A percentile compares a stretch with the other conserved stretches of the same genome.
Evolutionary conservation across 208 protist species (phyloP).

Genomic region (Trypanosoma congolense): DNA sequence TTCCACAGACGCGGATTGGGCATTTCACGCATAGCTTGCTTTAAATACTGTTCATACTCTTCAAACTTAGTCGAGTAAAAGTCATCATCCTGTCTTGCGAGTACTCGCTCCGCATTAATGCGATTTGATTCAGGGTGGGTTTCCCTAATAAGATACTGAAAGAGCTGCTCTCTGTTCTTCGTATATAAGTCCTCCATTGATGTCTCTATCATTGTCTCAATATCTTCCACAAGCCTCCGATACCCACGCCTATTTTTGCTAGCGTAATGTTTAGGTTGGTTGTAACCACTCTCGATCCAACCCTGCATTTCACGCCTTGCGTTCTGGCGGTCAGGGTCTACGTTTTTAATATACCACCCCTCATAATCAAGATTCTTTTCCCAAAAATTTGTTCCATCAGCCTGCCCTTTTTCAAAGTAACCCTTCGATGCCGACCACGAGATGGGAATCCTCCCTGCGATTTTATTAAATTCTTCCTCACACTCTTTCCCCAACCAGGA

Average conservation of each 20-base stretch:
- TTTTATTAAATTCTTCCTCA: conserved; percentile 77
- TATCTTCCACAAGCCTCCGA: conserved; percentile 84
- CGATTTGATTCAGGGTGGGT: conserved; percentile 84
- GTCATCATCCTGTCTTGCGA: conserved; percentile 85
- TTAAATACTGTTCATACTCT: conserved; percentile 83
- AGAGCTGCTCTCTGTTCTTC: conserved; percentile 81
- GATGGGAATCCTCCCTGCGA: conserved; percentile 72
- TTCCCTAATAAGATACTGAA: conserved; percentile 86
- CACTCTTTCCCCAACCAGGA: conserved; percentile 77
- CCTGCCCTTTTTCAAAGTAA: conserved; percentile 79
- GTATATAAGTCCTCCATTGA: conserved; percentile 90
- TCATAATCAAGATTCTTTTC: conserved; percentile 91
- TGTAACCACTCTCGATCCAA: conserved; percentile 84
- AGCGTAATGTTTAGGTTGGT: conserved; percentile 85
- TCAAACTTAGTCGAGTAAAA: conserved; percentile 88
- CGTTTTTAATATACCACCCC: conserved; percentile 90
- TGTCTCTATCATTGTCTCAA: conserved; percentile 84
- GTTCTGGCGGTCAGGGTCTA: conserved; percentile 81
- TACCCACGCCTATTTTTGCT: conserved; percentile 89
- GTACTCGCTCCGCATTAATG: conserved; percentile 76
- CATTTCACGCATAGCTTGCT: conserved; percentile 88
- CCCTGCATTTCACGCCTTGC: conserved; percentile 77
- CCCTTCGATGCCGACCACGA: conserved; percentile 82
- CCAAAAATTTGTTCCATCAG: conserved; percentile 87
- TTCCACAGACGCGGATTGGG: conserved; percentile 87